Conservation (phyloP, 1,139 yeast species). For the Geotrichum australiense region DNA sequence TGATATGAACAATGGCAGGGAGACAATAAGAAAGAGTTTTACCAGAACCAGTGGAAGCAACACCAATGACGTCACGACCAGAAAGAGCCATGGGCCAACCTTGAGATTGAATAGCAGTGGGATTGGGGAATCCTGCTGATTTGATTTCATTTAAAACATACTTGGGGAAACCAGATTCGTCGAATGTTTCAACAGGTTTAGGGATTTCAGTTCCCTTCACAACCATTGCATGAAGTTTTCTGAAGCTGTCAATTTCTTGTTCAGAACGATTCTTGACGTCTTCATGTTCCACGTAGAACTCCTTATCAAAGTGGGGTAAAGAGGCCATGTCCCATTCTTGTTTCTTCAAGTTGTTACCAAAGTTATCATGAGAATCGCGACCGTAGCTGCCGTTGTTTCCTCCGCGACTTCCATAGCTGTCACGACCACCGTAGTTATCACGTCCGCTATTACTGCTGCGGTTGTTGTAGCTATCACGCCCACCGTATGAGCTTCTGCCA, state of each 20-base stretch:
- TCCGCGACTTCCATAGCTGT: conserved; percentile 21
- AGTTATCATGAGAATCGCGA: conserved; percentile 36
- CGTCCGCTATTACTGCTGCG: conserved; percentile 21
- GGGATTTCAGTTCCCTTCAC: conserved; percentile 80
- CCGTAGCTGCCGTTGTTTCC: conserved; percentile 27
- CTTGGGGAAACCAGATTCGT: conserved; percentile 95
- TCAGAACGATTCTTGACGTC: conserved; percentile 68
- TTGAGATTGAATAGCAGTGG: conserved; percentile 96
- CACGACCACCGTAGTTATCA: conserved; percentile 21
- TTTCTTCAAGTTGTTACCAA: conserved; percentile 54
- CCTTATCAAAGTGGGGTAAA: conserved; percentile 89
- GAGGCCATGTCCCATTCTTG: conserved; percentile 76
- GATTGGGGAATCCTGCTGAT: conserved; percentile 86
- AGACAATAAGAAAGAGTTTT: conserved; percentile 94
- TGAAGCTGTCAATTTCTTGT: conserved; percentile 63
- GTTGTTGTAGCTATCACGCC: conserved; percentile 18
- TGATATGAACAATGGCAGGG: conserved; percentile 95
- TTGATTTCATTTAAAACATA: conserved; percentile 85
- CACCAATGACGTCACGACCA: conserved; percentile 98
- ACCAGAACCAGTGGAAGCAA: conserved; percentile 98
- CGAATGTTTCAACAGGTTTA: conserved; percentile 85
- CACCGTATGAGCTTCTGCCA: conserved; percentile 30
- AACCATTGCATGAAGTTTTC: conserved; percentile 81
- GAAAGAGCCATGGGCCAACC: conserved; percentile 99
- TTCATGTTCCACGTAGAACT: conserved; percentile 84